Base-by-base conservation (phyloP, 805 yeast genomes). In the Candida xyloterini region DNA sequence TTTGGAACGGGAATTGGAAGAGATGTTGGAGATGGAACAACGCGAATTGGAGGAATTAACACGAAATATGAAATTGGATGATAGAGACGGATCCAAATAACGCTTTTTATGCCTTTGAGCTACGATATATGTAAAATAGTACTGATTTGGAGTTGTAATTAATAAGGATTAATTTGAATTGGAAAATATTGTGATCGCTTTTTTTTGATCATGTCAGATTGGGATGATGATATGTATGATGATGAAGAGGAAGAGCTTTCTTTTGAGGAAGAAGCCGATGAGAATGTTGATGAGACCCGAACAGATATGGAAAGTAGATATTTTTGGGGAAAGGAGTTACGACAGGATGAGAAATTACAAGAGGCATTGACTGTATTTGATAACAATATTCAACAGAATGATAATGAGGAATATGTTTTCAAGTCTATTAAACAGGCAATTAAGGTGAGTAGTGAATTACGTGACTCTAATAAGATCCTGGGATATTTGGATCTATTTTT, bases 151-250 rank as follows among this genome's bases (percentile, higher is more conserved):
- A n/a, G n/a, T n/a, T n/a, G n/a, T n/a, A n/a, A n/a, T n/a, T n/a
- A n/a, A n/a, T n/a, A n/a, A n/a, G n/a, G n/a, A 18, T 18, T 18
- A 5, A 18, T 5, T 18, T 18, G 20, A 18, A 5, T 18, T 18
- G 4, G 6, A 18, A 18, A 18, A 18, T 18, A 18, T 18, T 18
- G 20, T 18, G 20, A 18, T 18, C 20, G 20, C 6, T 18, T 18
- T 18, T 18, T 18, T 18, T 18, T 18, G 20, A 18, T 18, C 20
- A 18, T 63, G 68, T 61, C 66, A 1, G 68, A 64, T 30, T 60
- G 65, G 60, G 66, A 60, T 31, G 67, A 62, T 35, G 65, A 59
- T 25, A 62, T 62, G 60, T 61, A 63, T 27, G 66, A 62, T 39
- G 65, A 56, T 15, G 65, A 61, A 27, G 68, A 59, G 30, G 63